phyloP scores from a whole-genome alignment of 1,284 basidiomycete genomes.

The Pseudozyma hubeiensis region DNA sequence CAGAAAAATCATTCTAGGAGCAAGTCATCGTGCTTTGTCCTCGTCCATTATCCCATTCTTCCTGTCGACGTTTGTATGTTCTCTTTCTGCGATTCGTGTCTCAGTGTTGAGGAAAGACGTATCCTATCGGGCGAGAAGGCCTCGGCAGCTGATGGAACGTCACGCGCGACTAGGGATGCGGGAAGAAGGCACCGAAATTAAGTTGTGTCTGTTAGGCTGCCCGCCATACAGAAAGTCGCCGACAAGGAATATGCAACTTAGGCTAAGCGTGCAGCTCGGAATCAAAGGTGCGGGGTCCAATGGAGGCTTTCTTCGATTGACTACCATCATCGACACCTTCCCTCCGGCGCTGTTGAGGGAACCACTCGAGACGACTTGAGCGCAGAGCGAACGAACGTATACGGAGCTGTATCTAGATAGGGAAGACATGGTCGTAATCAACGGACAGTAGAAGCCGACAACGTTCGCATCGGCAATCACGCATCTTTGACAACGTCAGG shows the following conservation, averaged over 20 bases:
- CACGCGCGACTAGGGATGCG: background rate
- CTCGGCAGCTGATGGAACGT: too few relatives aligned
- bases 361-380: too few relatives aligned
- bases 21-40: slow-evolving; percentile 19
- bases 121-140: slow-evolving; percentile 11
- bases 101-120: background rate
- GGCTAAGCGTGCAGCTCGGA: slow-evolving; percentile 21
- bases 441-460: too few relatives aligned
- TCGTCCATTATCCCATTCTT: background rate
- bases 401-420: too few relatives aligned
- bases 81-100: background rate
- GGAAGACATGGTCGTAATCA: too few relatives aligned
- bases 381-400: too few relatives aligned
- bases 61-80: background rate
- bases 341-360: too few relatives aligned
- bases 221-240: slow-evolving; percentile 6
- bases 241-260: slow-evolving; percentile 9
- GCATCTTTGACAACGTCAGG: too few relatives aligned
- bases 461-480: too few relatives aligned
- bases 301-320: too few relatives aligned
- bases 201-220: background rate
- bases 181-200: slow-evolving; percentile 18
- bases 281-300: too few relatives aligned
- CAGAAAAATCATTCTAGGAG: slow-evolving; percentile 17
- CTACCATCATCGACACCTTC: too few relatives aligned